These are phyloP conservation scores for Vitis amurensis DNA, from an alignment of 164 flowering plant species.

Conservation along the genomic window DNA sequence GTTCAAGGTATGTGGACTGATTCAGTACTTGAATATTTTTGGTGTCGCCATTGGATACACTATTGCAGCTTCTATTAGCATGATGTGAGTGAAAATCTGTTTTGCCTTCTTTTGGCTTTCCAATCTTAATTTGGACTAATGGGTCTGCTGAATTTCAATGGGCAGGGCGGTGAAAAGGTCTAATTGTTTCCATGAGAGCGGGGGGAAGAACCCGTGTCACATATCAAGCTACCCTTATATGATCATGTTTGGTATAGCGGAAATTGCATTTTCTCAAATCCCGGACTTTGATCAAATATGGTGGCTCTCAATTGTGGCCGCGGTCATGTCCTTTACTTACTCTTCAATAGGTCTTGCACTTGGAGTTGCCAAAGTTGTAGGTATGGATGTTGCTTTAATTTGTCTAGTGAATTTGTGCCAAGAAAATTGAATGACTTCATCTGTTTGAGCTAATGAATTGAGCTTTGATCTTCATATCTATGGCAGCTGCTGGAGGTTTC, in stretches of 20 bases:
- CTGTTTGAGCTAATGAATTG: too few species aligned
- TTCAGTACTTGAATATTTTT: conserved; percentile 2
- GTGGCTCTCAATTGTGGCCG: conserved; percentile 60
- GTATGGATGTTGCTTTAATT: conserved; percentile 13
- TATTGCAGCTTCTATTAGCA: conserved; percentile 2
- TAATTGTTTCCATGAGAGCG: conserved; percentile 48
- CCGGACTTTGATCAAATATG: conserved; percentile 67
- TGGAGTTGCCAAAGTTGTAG: conserved; percentile 45
- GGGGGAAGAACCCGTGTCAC: conserved; percentile 31
- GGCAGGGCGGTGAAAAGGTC: conserved; percentile 54
- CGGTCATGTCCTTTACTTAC: conserved; percentile 73
- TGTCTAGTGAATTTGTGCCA: too few species aligned
- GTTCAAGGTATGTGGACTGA: background rate
- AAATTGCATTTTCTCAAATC: conserved; percentile 54
- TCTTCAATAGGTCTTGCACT: conserved; percentile 64
- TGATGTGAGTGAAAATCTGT: background rate
- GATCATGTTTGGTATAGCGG: conserved; percentile 33
- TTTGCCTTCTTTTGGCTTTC: too few species aligned
- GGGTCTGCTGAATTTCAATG: background rate
- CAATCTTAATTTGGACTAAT: too few species aligned
- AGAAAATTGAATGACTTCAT: too few species aligned
- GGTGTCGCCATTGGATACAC: conserved; percentile 4
- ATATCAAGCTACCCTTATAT: conserved; percentile 39
- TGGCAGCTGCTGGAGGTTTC: background rate
- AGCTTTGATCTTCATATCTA: too few species aligned